Conservation (phyloP, 2,329 filamentous ascomycete genomes). For the Podosphaera xanthii region DNA sequence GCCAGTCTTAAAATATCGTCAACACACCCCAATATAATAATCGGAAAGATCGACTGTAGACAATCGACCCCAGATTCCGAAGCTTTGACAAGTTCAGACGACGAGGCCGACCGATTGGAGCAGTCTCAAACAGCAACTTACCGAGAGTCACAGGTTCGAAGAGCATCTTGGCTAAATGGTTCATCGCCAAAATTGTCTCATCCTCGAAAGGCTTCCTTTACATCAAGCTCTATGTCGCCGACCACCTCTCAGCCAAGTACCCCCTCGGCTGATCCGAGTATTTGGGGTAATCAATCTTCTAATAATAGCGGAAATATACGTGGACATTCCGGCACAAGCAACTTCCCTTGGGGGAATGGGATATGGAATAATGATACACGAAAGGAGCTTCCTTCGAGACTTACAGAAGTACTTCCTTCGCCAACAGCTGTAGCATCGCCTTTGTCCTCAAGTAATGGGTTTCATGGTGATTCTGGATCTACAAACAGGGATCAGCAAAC, state of each 20-base stretch:
- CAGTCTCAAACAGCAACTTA: constrained; percentile 24
- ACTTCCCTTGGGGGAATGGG: constrained; percentile 54
- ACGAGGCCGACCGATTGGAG: constrained; percentile 51
- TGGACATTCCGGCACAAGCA: constrained; percentile 19
- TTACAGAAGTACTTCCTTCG: constrained; percentile 53
- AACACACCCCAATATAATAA: constrained; percentile 38
- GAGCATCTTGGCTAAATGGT: constrained; percentile 74
- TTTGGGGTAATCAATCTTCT: constrained; percentile 32
- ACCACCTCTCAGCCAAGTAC: constrained; percentile 63
- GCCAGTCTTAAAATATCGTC: constrained; percentile 23
- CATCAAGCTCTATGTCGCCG: constrained; percentile 53
- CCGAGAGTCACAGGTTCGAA: constrained; percentile 39
- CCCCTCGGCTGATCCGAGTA: constrained; percentile 41
- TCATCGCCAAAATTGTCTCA: constrained; percentile 39
- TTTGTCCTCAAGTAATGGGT: constrained; percentile 18
- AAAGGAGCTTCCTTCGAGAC: constrained; percentile 52
- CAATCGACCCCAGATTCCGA: constrained; percentile 87
- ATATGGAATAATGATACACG: constrained; percentile 59
- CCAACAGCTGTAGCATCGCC: constrained; percentile 36
- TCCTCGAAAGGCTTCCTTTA: constrained; percentile 55
- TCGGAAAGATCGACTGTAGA: constrained; percentile 57
- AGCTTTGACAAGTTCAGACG: constrained; percentile 79
- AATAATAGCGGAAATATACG: constrained; percentile 20
- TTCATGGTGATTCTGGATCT: constrained; percentile 26
- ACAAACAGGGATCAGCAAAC: constrained; percentile 27